Evolutionary conservation across 169 alveolate species (phyloP), one percentile per base, ranked within the genome.

Genomic region (Cryptosporidium bovis): DNA sequence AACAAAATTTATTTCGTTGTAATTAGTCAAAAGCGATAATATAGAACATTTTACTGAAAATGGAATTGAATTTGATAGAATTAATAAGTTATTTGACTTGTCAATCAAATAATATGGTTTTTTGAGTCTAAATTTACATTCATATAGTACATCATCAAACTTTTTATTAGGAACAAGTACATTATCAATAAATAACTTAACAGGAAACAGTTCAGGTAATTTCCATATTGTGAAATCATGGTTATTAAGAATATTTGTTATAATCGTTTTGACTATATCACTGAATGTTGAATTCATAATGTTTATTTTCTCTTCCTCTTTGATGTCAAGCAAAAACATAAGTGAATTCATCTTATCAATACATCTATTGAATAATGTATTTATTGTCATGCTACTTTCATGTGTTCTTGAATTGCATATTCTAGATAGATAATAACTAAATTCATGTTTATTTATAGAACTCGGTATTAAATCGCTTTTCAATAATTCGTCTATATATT

Each of bases 241-340:
- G 55, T 56, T 66, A 44, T 77, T 55, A 40, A 77, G 36, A 56
- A 60, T 31, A 24, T 77, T 50, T 60, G 87, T 60, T 8, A 77
- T 77, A 60, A 29, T 77, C 20, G 87, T 77, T 40, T 77, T 77
- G 15, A 77, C 87, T 16, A 77, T 77, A 77, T 77, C 71, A 60
- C 65, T 60, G 36, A 77, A 60, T 27, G 77, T 77, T 24, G 56
- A 77, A 77, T 77, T 71, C 8, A 77, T 77, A 56, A 77, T 40
- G 40, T 62, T 77, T 18, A 77, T 40, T 62, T 60, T 56, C 31
- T 77, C 87, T 24, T 77, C 65, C 40, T 56, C 33, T 62, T 77
- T 56, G 29, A 77, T 77, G 27, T 77, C 87, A 48, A 60, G 40
- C 7, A 77, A 62, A 77, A 77, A 77, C 29, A 71, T 64, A 46